Evolutionary conservation across 2,329 filamentous ascomycete species (phyloP).

Genomic region (Lachnellula occidentalis): DNA sequence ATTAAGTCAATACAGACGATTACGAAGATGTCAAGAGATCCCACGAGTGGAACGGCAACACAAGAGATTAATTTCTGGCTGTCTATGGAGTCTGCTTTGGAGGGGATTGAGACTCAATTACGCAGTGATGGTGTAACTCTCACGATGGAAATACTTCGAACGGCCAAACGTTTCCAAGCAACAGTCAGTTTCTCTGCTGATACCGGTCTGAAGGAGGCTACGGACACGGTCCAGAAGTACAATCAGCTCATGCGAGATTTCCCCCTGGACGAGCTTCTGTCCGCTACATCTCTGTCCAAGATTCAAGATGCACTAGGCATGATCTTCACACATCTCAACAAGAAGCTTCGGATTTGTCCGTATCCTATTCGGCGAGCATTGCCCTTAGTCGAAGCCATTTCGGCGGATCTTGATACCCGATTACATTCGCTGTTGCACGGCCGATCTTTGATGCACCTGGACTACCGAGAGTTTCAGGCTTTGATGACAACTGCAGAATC

Average conservation of each 20-base stretch:
- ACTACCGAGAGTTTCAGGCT: conserved; percentile 82
- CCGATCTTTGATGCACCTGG: conserved; percentile 82
- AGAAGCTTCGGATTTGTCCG: conserved; percentile 92
- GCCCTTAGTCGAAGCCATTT: conserved; percentile 94
- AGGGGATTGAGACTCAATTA: conserved; percentile 85
- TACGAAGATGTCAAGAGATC: conserved; percentile 88
- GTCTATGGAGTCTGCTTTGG: conserved; percentile 89
- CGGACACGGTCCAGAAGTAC: conserved; percentile 95
- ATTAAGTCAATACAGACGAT: conserved; percentile 98
- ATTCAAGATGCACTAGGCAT: conserved; percentile 81
- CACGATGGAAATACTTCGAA: conserved; percentile 90
- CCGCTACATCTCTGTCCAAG: conserved; percentile 82
- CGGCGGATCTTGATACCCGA: conserved; percentile 80
- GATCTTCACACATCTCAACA: conserved; percentile 94
- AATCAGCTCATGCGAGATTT: conserved; percentile 99
- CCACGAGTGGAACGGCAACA: conserved; percentile 70
- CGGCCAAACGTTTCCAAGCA: conserved; percentile 96
- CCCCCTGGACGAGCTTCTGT: conserved; percentile 87
- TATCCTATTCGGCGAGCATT: conserved; percentile 91
- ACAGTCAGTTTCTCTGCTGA: conserved; percentile 96
- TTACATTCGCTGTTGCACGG: conserved; percentile 83
- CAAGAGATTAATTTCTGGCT: conserved; percentile 99
- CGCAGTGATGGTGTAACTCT: conserved; percentile 82
- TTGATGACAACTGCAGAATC: conserved; percentile 78
- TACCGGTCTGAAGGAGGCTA: conserved; percentile 91